Evolutionary conservation across 371 early-diverging fungal species (phyloP).

Genomic region (Lichtheimia ramosa): DNA sequence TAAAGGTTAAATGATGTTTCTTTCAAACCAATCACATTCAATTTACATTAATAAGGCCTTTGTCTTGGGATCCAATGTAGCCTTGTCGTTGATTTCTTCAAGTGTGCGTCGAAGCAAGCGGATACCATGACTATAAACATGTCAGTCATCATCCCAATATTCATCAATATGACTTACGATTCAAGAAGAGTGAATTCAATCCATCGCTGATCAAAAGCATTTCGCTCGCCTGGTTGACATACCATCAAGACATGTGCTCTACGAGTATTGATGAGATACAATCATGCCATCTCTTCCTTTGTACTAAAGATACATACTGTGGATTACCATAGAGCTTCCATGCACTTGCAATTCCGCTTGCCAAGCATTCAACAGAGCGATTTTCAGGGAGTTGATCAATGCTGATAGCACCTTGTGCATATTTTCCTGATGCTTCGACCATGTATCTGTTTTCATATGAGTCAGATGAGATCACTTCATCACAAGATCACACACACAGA

Average conservation of each 20-base stretch:
- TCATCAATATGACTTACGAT: constrained; percentile 43
- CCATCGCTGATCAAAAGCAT: constrained; percentile 93
- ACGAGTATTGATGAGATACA: background rate
- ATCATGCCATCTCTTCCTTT: background rate
- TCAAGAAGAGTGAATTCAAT: constrained; percentile 84
- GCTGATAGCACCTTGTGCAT: constrained; percentile 41
- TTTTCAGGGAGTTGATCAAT: constrained; percentile 71
- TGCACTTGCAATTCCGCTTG: constrained; percentile 81
- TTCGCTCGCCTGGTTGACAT: constrained; percentile 92
- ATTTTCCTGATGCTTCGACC: constrained; percentile 53
- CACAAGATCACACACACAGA: constrained; percentile 15
- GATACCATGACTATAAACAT: constrained; percentile 58
- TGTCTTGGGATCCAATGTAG: constrained; percentile 52
- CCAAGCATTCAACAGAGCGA: constrained; percentile 66
- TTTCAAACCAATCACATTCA: background rate
- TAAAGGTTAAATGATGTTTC: background rate
- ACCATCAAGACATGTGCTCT: constrained; percentile 89
- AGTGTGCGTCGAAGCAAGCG: constrained; percentile 67
- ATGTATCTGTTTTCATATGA: constrained; percentile 51
- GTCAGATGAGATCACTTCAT: no score
- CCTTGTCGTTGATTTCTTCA: constrained; percentile 62
- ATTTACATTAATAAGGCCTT: constrained; percentile 63
- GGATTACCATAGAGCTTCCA: constrained; percentile 75
- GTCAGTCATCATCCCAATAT: background rate
- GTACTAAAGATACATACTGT: constrained; percentile 45